These are phyloP conservation scores for Phytophthora sansomeana DNA, from an alignment of 352 stramenopile species.

Conservation along the genomic window DNA sequence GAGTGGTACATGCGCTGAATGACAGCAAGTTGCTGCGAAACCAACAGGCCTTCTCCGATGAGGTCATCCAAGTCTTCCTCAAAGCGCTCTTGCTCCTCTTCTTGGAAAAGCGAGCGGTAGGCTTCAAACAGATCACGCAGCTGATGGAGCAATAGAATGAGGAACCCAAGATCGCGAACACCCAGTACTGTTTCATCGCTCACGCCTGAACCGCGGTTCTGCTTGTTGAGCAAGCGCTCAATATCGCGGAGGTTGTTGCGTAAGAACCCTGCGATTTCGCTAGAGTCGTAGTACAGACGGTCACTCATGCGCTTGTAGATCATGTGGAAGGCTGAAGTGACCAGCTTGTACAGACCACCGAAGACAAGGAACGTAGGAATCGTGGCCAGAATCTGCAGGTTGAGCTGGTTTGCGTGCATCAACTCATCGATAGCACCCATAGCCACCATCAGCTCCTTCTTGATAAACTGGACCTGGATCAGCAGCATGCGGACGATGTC, in stretches of 20 bases:
- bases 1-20: constrained; percentile 91
- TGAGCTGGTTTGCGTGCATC: constrained; percentile 90
- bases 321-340: constrained; percentile 67
- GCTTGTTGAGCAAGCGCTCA: constrained; percentile 86
- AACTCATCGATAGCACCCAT: constrained; percentile 90
- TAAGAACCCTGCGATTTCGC: constrained; percentile 76
- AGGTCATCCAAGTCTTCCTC: constrained; percentile 86
- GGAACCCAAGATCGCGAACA: constrained; percentile 72
- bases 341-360: constrained; percentile 72
- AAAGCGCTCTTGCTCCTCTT: constrained; percentile 85
- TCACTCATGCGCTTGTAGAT: constrained; percentile 84
- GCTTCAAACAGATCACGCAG: constrained; percentile 80
- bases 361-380: constrained; percentile 85
- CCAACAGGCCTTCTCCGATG: constrained; percentile 75
- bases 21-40: constrained; percentile 84
- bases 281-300: constrained; percentile 79
- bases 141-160: constrained; percentile 81
- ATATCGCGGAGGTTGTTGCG: constrained; percentile 87
- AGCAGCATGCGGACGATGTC: constrained; percentile 90
- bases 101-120: constrained; percentile 72
- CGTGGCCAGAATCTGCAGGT: constrained; percentile 87
- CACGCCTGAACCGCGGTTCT: constrained; percentile 48
- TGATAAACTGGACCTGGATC: constrained; percentile 91
- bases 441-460: constrained; percentile 90
- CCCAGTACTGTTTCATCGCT: constrained; percentile 53